Base-by-base conservation (phyloP, 441 rosid species). In the Raphanus hybrid region DNA sequence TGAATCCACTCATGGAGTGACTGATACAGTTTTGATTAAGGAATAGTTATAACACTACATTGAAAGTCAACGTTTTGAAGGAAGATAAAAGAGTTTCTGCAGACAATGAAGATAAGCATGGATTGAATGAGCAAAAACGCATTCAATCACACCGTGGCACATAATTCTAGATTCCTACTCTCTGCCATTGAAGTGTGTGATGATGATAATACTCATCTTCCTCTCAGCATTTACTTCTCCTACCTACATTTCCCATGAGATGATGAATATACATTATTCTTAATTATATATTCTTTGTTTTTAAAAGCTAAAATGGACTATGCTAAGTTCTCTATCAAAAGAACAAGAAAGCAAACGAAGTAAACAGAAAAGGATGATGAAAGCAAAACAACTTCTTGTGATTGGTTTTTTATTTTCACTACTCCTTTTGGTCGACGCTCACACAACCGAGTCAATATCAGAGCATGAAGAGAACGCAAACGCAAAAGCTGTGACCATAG, bases 71-170 rank as follows among this genome's bases (percentile, higher is more conserved):
- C 3, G 20, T 62, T 37, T 50, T 7, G 15, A 15, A 62, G 41
- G 26, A 23, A n/a, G 54, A n/a, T 41, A 45, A 45, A 37, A 29
- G 12, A 8, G 54, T 57, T 57, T 48, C 14, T 45, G 57, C 29
- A 20, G 70, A 62, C 12, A 4, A 57, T 57, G 35, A 10, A 58
- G 72, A 77, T 71, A 65, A 71, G 55, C 63, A 71, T 65, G 67
- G 15, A 78, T 15, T 78, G 73, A 78, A 59, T 60, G 69, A 48
- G 54, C 59, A 78, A 35, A 78, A 35, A 7, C 9, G 65, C 77
- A 73, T 78, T 78, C 52, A 73, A 67, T 73, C 15, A 16, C 69
- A 52, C 77, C 69, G 74, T 78, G 77, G 74, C 77, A 72, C 81
- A 59, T 67, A 2, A 15, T 61, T 78, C 69, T 48, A 71, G 61